A percentile compares a stretch with the other conserved stretches of the same genome.
These are phyloP conservation scores for Ophiobolus disseminans DNA, from an alignment of 2,329 filamentous ascomycete species.

Conservation along the genomic window DNA sequence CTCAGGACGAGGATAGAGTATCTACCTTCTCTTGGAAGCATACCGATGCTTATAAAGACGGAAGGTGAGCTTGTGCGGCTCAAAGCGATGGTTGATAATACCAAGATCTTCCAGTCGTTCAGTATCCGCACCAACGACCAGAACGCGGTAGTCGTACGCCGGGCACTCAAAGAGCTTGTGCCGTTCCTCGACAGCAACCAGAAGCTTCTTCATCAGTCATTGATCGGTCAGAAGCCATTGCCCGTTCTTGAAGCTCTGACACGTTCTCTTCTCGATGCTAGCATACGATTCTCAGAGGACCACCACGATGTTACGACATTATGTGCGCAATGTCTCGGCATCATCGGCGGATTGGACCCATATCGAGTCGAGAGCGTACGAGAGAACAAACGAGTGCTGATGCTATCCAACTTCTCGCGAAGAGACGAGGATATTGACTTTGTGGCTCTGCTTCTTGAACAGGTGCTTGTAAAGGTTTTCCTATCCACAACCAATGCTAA, in stretches of 20 bases:
- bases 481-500: constrained; percentile 86
- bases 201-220: constrained; percentile 77
- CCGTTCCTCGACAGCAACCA: constrained; percentile 77
- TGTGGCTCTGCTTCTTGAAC: constrained; percentile 81
- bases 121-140: constrained; percentile 79
- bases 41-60: constrained; percentile 72
- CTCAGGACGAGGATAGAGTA: constrained; percentile 73
- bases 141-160: constrained; percentile 82
- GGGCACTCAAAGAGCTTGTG: constrained; percentile 79
- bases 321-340: constrained; percentile 82
- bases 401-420: constrained; percentile 84
- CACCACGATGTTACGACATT: constrained; percentile 72
- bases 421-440: constrained; percentile 84
- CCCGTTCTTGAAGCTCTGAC: constrained; percentile 73
- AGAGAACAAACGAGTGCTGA: constrained; percentile 81
- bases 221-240: constrained; percentile 84
- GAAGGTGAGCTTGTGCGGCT: constrained; percentile 70
- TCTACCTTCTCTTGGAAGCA: constrained; percentile 77
- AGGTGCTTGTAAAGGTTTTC: constrained; percentile 90
- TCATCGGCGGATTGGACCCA: constrained; percentile 90
- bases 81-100: constrained; percentile 69
- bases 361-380: constrained; percentile 83
- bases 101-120: constrained; percentile 74
- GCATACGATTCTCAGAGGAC: constrained; percentile 76
- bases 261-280: constrained; percentile 83